Percentiles rank a stretch among this genome's conserved stretches.
These are phyloP conservation scores for Calonectria naviculata DNA, from an alignment of 2,329 filamentous ascomycete species.

Conservation along the genomic window DNA sequence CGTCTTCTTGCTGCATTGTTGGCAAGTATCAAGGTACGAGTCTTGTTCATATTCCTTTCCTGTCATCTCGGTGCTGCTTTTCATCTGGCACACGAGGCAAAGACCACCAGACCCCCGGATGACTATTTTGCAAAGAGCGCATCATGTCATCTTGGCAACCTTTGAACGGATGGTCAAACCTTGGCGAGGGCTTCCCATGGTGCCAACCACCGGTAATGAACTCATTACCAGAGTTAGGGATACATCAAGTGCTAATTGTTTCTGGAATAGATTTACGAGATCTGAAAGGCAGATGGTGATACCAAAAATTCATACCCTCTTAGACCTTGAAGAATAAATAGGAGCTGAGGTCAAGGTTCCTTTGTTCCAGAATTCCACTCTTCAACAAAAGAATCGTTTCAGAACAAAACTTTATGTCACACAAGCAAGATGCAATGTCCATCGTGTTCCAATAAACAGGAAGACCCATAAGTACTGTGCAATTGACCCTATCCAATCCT, in stretches of 20 bases:
- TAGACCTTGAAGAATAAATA: too few species aligned
- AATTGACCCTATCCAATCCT: neutral
- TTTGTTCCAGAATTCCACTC: too few species aligned
- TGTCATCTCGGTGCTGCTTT: neutral
- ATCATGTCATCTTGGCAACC: constrained; percentile 1
- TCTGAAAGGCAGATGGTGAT: too few species aligned
- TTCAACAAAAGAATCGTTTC: too few species aligned
- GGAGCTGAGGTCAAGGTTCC: too few species aligned
- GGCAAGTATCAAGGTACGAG: constrained; percentile 13
- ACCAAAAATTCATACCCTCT: too few species aligned
- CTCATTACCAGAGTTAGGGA: neutral
- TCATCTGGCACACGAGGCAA: constrained; percentile 21
- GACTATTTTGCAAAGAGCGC: neutral
- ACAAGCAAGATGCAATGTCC: too few species aligned
- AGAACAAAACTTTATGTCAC: too few species aligned
- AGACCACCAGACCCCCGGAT: neutral
- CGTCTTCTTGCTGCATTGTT: constrained; percentile 8
- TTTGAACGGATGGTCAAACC: neutral
- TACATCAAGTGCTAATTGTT: neutral
- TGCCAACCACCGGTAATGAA: neutral
- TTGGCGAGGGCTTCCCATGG: neutral
- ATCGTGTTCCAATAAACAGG: neutral
- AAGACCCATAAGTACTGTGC: neutral
- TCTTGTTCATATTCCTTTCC: neutral
- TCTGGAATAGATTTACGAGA: too few species aligned